Evolutionary conservation across 495 filamentous ascomycete genomes (phyloP), one percentile per base, ranked within the genome.

Genomic region (Penicillium crystallinum): DNA sequence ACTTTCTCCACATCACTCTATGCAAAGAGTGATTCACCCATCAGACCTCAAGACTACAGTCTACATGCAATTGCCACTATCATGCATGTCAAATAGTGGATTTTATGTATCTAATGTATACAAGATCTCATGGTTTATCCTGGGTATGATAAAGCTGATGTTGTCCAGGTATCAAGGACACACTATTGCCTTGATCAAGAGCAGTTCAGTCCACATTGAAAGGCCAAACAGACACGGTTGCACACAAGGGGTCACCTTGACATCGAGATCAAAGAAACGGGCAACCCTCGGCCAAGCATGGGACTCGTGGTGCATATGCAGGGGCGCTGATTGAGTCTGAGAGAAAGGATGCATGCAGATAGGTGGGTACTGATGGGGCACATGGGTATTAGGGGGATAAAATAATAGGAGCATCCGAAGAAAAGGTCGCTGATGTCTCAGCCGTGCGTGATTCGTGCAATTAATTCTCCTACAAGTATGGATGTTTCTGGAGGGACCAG

Each of bases 161-260:
- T 17, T 17, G 6, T 31, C 23, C 11, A 14, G 14, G 31, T 33
- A 42, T 6, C 3, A 12, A 8, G 14, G 14, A 9, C 7, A 27
- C 2, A 10, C n/a, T 25, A 15, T 42, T 18, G 9, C 44, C 19
- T 36, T 10, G 7, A 2, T 31, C 29, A 35, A 33, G 30, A 30
- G 27, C 35, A 17, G 34, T 42, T 52, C 34, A 54, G 58, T 39
- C 55, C 44, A 51, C 23, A 52, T 40, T 37, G 31, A 37, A 56
- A 64, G 48, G 36, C 44, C 54, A 58, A 50, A 61, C 59, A 54
- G 47, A 44, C 30, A 37, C 30, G 39, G 58, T 56, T 41, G 42
- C 53, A 57, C 47, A 55, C 44, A 47, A 14, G 30, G 46, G 33
- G 35, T 25, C 5, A 7, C 35, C n/a, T 35, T 33, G 10, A 29